phyloP scores from a whole-genome alignment of 495 filamentous ascomycete genomes.

The Astrothelium macrocarpum region DNA sequence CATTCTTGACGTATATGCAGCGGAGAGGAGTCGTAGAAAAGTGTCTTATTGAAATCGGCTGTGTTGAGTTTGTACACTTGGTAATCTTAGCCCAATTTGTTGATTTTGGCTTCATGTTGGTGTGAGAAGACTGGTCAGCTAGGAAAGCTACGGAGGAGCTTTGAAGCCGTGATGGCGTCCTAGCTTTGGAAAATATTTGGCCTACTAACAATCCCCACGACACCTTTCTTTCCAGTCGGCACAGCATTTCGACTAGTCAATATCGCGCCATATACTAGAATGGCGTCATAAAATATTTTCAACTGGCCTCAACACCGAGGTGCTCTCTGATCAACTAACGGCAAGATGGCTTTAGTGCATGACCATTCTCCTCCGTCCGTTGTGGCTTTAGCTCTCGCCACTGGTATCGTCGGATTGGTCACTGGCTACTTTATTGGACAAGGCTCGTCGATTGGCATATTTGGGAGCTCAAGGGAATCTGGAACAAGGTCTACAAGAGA shows the following conservation, averaged over 20 bases:
- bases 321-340: too few relatives aligned
- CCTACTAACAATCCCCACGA: background rate
- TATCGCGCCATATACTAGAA: too few relatives aligned
- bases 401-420: conserved; percentile 30
- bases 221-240: too few relatives aligned
- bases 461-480: conserved; percentile 18
- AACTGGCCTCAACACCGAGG: too few relatives aligned
- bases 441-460: conserved; percentile 32
- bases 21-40: background rate
- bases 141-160: background rate
- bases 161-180: background rate
- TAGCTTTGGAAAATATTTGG: background rate
- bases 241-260: too few relatives aligned
- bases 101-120: background rate
- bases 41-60: background rate
- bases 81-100: background rate
- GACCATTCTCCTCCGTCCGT: conserved; percentile 30
- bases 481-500: conserved; percentile 2
- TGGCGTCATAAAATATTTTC: too few relatives aligned
- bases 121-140: background rate
- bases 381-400: conserved; percentile 30
- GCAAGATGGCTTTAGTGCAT: conserved; percentile 17
- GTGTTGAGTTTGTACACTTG: background rate
- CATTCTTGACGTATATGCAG: background rate
- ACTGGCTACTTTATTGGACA: conserved; percentile 36